Conservation (phyloP, 306 rosid species). For the Senna siamea region DNA sequence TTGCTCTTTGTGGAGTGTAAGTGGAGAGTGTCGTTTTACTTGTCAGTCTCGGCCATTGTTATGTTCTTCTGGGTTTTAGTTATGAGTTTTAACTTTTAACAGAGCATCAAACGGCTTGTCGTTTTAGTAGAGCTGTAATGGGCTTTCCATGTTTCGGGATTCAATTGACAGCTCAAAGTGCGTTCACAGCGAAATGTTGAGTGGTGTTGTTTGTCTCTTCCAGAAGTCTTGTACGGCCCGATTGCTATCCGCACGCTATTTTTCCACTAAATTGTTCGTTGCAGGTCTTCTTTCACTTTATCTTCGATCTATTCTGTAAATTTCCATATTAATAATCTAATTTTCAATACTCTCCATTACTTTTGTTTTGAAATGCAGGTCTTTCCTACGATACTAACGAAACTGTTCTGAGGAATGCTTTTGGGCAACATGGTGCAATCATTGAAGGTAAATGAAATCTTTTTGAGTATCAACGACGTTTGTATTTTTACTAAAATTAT, state of each 20-base stretch:
- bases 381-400: constrained; percentile 75
- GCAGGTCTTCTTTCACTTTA: background rate
- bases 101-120: too few species aligned
- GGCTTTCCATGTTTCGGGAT: too few species aligned
- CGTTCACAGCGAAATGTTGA: too few species aligned
- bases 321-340: background rate
- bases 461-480: background rate
- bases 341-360: background rate
- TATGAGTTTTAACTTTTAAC: too few species aligned
- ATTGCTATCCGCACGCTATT: background rate
- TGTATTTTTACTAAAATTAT: too few species aligned
- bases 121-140: too few species aligned
- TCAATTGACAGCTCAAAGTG: too few species aligned
- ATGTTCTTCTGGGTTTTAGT: too few species aligned
- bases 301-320: background rate
- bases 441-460: constrained; percentile 47
- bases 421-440: constrained; percentile 62
- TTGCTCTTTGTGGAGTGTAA: too few species aligned
- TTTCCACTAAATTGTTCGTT: background rate
- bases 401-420: constrained; percentile 59
- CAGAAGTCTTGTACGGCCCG: background rate
- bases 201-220: background rate
- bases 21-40: too few species aligned
- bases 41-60: too few species aligned
- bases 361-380: constrained; percentile 33